Base-by-base conservation (phyloP, 495 filamentous ascomycete genomes). In the Penicillium malachiteum region DNA sequence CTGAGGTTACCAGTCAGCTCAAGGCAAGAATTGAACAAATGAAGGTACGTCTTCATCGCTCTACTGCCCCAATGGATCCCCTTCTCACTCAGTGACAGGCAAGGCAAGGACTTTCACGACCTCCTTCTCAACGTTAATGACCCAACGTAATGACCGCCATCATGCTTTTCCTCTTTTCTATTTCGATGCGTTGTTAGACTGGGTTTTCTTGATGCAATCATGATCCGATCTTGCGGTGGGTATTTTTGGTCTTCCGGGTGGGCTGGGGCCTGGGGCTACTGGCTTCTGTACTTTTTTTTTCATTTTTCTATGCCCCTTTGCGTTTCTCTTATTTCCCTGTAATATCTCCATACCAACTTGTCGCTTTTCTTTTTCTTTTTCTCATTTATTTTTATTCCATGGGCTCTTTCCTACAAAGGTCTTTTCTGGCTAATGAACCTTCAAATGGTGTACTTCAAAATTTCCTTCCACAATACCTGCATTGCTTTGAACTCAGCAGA, bases 1-100 rank as follows among this genome's bases (percentile, higher is more conserved):
- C 94, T n/a, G 95, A 99, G 76, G 95, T 99, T 10, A 99, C 95
- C 39, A 97, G 89, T 70, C 91, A 94, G 71, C 73, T 99, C 64
- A 99, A 97, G 78, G 88, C 92, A 41, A 82, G 93, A 71, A 99
- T 99, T 70, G 95, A 99, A 79, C 77, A 85, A 70, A 88, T 88
- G 85, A 88, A 88, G 82, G 85, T 87, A 59, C 43, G 81, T 71
- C 38, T n/a, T 35, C 44, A 33, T 48, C 34, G 6, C 12, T 17
- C 16, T n/a, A 13, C 37, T 56, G 32, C 45, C 32, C 35, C n/a
- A 13, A n/a, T n/a, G 9, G 33, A 16, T 33, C 35, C 10, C 6
- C 12, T n/a, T 5, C 48, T 57, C 16, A 56, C 54, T 45, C 50
- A 32, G 21, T 31, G 26, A 60, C 48, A 78, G 75, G 72, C 69